Evolutionary conservation across 371 early-diverging fungal genomes (phyloP), one percentile per base, ranked within the genome.

Genomic region (Rhizopus delemar): DNA sequence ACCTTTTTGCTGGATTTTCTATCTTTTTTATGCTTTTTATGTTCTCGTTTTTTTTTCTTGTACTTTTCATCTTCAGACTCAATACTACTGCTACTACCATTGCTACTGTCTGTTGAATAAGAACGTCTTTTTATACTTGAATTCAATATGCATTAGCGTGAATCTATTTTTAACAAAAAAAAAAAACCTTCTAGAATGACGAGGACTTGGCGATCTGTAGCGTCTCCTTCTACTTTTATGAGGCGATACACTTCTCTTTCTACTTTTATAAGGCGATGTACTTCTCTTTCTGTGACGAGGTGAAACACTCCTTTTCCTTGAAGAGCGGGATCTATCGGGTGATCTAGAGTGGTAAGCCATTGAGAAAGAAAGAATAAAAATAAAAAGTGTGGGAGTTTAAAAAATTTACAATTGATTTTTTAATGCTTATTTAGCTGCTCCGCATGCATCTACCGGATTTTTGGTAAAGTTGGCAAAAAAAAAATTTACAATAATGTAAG

Each of bases 21-120:
- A 43, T 69, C 60, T 59, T 68, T 69, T 43, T 62, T 71, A 29
- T 69, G 67, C 51, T 75, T 81, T 55, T 73, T 71, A 41, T 73
- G 69, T 62, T 75, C 22, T 22, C 22, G 22, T 22, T 22, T 22
- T 78, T 53, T 69, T 71, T 36, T 65, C 53, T 13, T 68, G 65
- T 41, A 60, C 55, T n/a, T 41, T 38, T 29, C 36, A 48, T 38
- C 53, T 54, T 8, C 32, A 46, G 32, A 11, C n/a, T 32, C 13
- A 51, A n/a, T 45, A 22, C 13, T 45, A 45, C 22, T 48, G 8
- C 8, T 48, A 1, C 49, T 22, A 48, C 28, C 49, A 29, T 15
- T 11, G 8, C 28, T 34, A 28, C 48, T 52, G 8, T 36, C 5
- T 8, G 43, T 45, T 12, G 55, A 54, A 15, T 31, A 43, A 33